A percentile compares a stretch with the other conserved stretches of the same genome.
Conservation (phyloP, 148 eudicot species). For the Simmondsia chinensis region DNA sequence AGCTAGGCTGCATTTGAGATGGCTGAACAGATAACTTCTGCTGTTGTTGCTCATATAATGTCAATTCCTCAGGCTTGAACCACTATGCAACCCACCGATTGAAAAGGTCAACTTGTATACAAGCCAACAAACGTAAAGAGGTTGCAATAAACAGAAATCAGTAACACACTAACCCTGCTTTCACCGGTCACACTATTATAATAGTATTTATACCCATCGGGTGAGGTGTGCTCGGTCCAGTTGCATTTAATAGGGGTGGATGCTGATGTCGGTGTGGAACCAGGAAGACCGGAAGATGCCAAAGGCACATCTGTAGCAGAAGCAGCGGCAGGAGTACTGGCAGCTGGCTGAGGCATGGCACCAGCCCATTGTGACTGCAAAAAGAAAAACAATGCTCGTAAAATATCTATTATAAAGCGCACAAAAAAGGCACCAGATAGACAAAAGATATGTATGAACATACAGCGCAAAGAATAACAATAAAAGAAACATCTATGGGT, state of each 20-base stretch:
- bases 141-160: background rate
- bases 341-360: constrained; percentile 31
- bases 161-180: constrained; percentile 64
- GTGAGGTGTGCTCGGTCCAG: constrained; percentile 96
- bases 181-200: constrained; percentile 75
- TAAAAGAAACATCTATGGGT: too few species aligned
- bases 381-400: background rate
- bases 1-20: constrained; percentile 35
- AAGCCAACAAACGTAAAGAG: too few species aligned
- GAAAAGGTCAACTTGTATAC: too few species aligned
- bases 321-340: constrained; percentile 20
- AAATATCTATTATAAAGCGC: background rate
- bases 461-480: background rate
- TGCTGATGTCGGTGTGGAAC: constrained; percentile 18
- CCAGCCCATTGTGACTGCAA: constrained; percentile 61
- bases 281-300: constrained; percentile 29
- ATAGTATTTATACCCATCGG: constrained; percentile 89
- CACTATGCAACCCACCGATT: constrained; percentile 47
- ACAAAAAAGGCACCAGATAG: background rate
- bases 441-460: background rate
- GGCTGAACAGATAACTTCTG: constrained; percentile 39
- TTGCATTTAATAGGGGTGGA: constrained; percentile 42
- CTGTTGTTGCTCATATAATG: constrained; percentile 47
- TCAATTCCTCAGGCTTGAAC: constrained; percentile 81
- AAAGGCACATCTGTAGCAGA: constrained; percentile 32